Base-by-base conservation (phyloP, 2,329 filamentous ascomycete genomes). In the Fusarium denticulatum region DNA sequence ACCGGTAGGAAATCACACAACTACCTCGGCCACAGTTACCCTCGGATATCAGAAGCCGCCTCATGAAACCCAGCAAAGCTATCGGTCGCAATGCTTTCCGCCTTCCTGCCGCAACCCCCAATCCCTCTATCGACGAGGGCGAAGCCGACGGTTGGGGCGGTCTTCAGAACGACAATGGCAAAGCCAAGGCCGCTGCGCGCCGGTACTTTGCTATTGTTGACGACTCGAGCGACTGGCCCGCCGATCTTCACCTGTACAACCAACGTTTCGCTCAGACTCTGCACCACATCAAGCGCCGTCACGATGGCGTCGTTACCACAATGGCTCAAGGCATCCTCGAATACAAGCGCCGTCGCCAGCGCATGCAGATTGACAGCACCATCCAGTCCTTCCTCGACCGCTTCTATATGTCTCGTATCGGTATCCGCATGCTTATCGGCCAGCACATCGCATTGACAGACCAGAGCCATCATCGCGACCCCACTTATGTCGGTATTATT, bases 341-440 rank as follows among this genome's bases (percentile, higher is more conserved):
- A 85, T 99, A 97, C 88, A 99, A 99, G 86, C 94, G 96, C 63
- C 96, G 93, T 81, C 91, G 95, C 71, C 96, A 99, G 87, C 91
- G 96, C 60, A 96, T 98, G 92, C 96, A 98, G 81, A 99, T 99
- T 79, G 96, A 98, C 84, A 92, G 95, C 81, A 97, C 95, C 77
- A 98, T 99, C 67, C 96, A 99, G 83, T 92, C 94, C 62, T 99
- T 99, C 86, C 90, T 99, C 75, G 96, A 99, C 85, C 94, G 96
- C 67, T 99, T 99, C 85, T 99, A 99, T 88, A 99, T 99, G 96
- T 98, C 95, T 49, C 94, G 96, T 72, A 99, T 99, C 80, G 96
- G 96, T 75, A 99, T 99, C 77, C 94, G 96, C 78, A 99, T 99
- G 96, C 91, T 99, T 57, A 98, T 99, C 78, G 96, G 96, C 60